These are phyloP conservation scores for Knoxia roxburghii DNA, from an alignment of 257 asterid genomes.

Conservation along the genomic window DNA sequence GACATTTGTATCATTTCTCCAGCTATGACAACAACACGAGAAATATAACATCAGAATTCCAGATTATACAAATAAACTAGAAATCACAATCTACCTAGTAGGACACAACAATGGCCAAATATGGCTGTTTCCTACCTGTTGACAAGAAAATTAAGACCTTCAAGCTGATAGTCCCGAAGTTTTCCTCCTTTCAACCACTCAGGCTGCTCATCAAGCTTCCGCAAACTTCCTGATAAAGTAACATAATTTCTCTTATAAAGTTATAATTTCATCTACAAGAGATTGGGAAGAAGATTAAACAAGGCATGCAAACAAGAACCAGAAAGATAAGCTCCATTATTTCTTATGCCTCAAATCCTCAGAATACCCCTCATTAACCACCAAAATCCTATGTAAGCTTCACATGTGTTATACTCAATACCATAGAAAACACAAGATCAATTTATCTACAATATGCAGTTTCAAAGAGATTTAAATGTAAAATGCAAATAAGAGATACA, in stretches of 20 bases:
- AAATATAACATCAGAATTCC: conserved; percentile 25
- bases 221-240: conserved; percentile 71
- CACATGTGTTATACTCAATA: background rate
- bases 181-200: conserved; percentile 97
- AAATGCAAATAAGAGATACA: background rate
- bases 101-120: background rate
- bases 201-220: conserved; percentile 98
- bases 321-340: background rate
- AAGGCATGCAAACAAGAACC: background rate
- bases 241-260: conserved; percentile 6
- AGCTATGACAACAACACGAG: conserved; percentile 64
- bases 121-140: conserved; percentile 65
- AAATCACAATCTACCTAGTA: background rate
- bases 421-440: too few species aligned
- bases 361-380: background rate
- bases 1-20: conserved; percentile 98
- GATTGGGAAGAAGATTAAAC: background rate
- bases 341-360: background rate
- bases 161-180: conserved; percentile 99
- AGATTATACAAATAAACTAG: conserved; percentile 15
- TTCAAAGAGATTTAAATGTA: background rate
- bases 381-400: background rate
- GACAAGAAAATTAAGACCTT: conserved; percentile 93
- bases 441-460: background rate
- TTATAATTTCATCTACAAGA: background rate